Evolutionary conservation across 83 land plant species (phyloP).

Genomic region (Picea abies): DNA sequence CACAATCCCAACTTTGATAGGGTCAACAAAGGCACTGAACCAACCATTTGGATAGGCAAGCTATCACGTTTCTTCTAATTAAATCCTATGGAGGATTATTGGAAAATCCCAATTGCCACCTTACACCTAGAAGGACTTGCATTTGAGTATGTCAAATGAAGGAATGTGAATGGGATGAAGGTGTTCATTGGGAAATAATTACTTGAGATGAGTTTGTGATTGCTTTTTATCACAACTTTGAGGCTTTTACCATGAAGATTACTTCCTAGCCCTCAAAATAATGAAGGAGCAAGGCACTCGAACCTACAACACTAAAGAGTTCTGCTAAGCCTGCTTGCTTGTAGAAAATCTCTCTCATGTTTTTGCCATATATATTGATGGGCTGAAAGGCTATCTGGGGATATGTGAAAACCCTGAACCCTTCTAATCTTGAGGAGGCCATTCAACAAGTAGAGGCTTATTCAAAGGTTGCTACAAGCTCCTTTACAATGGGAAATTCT

Average conservation of each 20-base stretch:
- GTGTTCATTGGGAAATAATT: not conserved
- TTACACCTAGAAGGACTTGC: not conserved
- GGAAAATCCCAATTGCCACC: not conserved
- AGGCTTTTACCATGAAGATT: not conserved
- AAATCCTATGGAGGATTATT: not conserved
- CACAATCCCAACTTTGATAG: not conserved
- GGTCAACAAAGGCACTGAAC: not conserved
- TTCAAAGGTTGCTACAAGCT: too few species aligned
- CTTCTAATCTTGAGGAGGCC: too few species aligned
- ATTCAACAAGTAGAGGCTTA: not conserved
- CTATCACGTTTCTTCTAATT: not conserved
- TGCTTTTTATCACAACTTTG: not conserved
- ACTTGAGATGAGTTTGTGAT: not conserved
- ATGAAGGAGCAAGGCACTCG: not conserved
- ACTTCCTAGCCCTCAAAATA: not conserved
- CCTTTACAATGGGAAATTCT: too few species aligned
- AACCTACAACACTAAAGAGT: too few species aligned
- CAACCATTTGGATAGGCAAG: not conserved
- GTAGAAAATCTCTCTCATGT: too few species aligned
- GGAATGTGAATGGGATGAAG: not conserved
- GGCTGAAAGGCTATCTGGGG: too few species aligned
- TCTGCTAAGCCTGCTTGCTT: too few species aligned
- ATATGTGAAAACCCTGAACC: too few species aligned
- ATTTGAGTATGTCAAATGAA: not conserved
- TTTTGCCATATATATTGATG: too few species aligned